These are phyloP conservation scores for Lasiodiplodia sp. DNA, from an alignment of 2,329 filamentous ascomycete species.

Conservation along the genomic window DNA sequence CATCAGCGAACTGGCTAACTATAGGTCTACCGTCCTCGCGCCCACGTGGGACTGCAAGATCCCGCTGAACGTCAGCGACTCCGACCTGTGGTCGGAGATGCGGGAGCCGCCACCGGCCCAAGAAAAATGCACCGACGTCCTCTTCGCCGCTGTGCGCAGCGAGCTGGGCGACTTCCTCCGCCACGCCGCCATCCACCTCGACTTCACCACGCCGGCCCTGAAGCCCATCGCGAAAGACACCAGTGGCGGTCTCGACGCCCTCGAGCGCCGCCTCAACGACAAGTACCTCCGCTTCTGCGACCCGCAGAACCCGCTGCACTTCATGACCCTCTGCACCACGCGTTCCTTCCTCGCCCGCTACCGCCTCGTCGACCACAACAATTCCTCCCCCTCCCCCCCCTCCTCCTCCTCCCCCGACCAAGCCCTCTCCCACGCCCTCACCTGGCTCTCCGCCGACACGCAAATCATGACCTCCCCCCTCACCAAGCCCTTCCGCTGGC, in stretches of 20 bases:
- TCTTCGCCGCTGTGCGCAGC: slow-evolving; percentile 58
- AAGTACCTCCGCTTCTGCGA: slow-evolving; percentile 55
- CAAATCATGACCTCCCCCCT: slow-evolving; percentile 52
- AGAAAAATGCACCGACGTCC: slow-evolving; percentile 61
- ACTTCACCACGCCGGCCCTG: slow-evolving; percentile 55
- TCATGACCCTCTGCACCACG: slow-evolving; percentile 56
- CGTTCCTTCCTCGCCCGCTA: slow-evolving; percentile 57
- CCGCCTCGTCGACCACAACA: slow-evolving; percentile 59
- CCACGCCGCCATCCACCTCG: slow-evolving; percentile 53
- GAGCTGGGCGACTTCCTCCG: slow-evolving; percentile 54
- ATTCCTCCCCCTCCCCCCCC: neutral
- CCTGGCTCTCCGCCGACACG: slow-evolving; percentile 57
- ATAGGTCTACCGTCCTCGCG: slow-evolving; percentile 60
- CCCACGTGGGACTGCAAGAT: slow-evolving; percentile 63
- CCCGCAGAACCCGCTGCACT: slow-evolving; percentile 53
- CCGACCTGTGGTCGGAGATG: slow-evolving; percentile 54
- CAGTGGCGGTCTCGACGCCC: slow-evolving; percentile 39
- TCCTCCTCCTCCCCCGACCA: slow-evolving; percentile 25
- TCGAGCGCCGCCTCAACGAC: slow-evolving; percentile 53
- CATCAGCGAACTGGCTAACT: slow-evolving; percentile 64
- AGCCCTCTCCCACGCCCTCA: slow-evolving; percentile 44
- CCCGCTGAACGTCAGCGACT: slow-evolving; percentile 61
- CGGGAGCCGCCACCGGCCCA: slow-evolving; percentile 52
- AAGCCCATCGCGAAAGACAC: slow-evolving; percentile 46
- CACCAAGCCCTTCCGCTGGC: slow-evolving; percentile 53